A percentile compares a stretch with the other conserved stretches of the same genome.
Evolutionary conservation across 2,329 filamentous ascomycete species (phyloP).

Genomic region (Cucurbitaria berberidis): DNA sequence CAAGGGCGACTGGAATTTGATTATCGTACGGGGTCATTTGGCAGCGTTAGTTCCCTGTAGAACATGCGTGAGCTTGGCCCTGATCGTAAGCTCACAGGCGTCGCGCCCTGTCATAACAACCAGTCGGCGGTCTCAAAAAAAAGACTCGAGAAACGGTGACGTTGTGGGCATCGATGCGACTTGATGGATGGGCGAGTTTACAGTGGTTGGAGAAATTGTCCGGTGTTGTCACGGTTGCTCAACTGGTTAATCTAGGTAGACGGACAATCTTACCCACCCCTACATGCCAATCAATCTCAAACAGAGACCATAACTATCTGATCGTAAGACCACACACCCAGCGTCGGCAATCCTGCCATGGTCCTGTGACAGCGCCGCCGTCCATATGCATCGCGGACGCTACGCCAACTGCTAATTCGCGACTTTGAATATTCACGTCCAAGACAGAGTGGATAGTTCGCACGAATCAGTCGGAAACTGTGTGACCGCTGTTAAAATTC

Average conservation of each 20-base stretch:
- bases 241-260: not conserved
- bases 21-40: slow-evolving; percentile 6
- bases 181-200: not conserved
- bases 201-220: not conserved
- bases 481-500: no score
- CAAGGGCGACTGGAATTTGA: slow-evolving; percentile 15
- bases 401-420: not conserved
- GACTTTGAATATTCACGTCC: not conserved
- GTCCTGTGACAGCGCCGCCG: not conserved
- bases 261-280: not conserved
- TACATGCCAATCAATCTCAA: slow-evolving; percentile 9
- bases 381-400: not conserved
- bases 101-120: not conserved
- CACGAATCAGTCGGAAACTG: no score
- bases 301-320: not conserved
- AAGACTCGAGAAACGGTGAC: not conserved
- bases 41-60: no score
- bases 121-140: not conserved
- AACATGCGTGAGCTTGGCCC: not conserved
- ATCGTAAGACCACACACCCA: not conserved
- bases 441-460: not conserved
- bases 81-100: not conserved
- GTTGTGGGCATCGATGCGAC: not conserved
- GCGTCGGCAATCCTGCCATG: not conserved
- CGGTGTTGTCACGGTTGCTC: not conserved